Conservation (phyloP, 2,329 filamentous ascomycete species). For the Hypoxylon rubiginosum region DNA sequence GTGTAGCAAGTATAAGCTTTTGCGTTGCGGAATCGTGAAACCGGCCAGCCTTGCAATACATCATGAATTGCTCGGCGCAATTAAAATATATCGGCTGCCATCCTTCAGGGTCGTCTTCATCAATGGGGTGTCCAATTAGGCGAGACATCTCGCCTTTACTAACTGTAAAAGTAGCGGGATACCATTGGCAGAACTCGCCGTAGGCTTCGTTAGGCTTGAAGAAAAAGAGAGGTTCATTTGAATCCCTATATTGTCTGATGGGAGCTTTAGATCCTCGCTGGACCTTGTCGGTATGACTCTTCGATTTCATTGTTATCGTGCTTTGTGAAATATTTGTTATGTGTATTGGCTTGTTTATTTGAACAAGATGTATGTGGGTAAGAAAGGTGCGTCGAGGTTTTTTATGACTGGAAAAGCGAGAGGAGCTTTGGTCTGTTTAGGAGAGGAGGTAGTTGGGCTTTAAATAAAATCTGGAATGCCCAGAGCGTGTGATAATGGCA, state of each 20-base stretch:
- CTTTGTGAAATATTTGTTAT: neutral
- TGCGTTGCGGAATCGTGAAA: conserved; percentile 51
- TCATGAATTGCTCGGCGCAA: conserved; percentile 59
- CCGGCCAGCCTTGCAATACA: conserved; percentile 57
- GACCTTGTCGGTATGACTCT: neutral
- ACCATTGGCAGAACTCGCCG: conserved; percentile 25
- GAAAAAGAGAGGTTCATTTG: conserved; percentile 16
- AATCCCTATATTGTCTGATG: neutral
- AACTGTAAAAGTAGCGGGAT: conserved; percentile 27
- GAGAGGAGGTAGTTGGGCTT: no score
- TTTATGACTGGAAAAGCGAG: no score
- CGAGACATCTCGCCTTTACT: conserved; percentile 46
- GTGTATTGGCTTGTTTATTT: no score
- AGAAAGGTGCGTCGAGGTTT: no score
- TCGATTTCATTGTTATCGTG: neutral
- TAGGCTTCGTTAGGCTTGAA: conserved; percentile 20
- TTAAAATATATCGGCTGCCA: conserved; percentile 49
- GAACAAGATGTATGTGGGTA: no score
- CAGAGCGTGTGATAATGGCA: no score
- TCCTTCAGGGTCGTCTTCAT: conserved; percentile 28
- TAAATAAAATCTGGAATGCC: no score
- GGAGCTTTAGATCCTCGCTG: neutral
- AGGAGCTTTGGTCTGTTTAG: no score
- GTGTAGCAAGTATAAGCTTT: conserved; percentile 45
- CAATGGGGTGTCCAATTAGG: conserved; percentile 47